Evolutionary conservation across 805 yeast species (phyloP), one percentile per base, ranked within the genome.

Genomic region (Priceomyces carsonii): DNA sequence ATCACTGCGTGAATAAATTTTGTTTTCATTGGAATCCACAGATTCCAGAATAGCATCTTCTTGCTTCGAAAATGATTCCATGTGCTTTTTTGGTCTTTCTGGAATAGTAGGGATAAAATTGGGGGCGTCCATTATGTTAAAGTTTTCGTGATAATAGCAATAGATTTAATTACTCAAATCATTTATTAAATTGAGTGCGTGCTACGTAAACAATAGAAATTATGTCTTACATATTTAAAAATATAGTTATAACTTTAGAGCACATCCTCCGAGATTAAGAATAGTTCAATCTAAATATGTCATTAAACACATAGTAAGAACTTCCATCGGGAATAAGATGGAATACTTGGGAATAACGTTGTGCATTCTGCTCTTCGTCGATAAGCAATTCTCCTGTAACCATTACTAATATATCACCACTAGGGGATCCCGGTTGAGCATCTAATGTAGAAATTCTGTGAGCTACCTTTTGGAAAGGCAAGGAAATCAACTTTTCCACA

Each of bases 331-430:
- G 97, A 45, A 89, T 82, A 69, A 93, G 79, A 62, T 93, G 98
- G 81, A 93, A 93, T 31, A 88, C 95, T 71, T 93, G 99, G 20
- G 98, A 87, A 70, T 90, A 93, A 69, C 96, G 82, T 68, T 91
- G 97, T 38, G 97, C 80, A 65, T 88, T 89, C 60, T 82, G 85
- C 72, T 93, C 98, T 45, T 91, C 98, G 61, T 93, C 99, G 47
- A 84, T 75, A 53, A 89, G 67, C 48, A 93, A 77, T 65, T 87
- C 96, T 45, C 99, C 99, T 36, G 99, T 93, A 52, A 93, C 97
- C 93, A 93, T 83, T 35, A 91, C 98, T 53, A 93, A 74, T 37
- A 93, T 95, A 59, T 91, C 97, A 44, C 93, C 91, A 51, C 72
- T 78, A 40, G 95, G 87, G 39, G 95, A 84, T 24, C 95, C 96